Conservation (phyloP, 2,329 filamentous ascomycete genomes). For the Xylaria digitata region DNA sequence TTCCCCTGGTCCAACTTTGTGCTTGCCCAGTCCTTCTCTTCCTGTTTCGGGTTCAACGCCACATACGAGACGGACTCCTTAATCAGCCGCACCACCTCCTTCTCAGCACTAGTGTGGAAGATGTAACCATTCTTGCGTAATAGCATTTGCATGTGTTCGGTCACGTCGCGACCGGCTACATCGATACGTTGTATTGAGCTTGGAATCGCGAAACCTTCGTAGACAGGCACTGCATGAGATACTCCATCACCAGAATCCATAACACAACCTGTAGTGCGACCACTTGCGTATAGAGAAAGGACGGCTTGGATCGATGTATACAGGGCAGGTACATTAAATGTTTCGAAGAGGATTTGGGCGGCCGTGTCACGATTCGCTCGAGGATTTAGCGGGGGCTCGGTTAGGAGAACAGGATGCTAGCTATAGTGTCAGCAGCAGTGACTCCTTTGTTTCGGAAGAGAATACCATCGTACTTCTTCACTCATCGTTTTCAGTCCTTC, state of each 20-base stretch:
- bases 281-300: slow-evolving; percentile 93
- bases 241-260: slow-evolving; percentile 96
- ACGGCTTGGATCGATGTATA: slow-evolving; percentile 98
- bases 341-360: slow-evolving; percentile 97
- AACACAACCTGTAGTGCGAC: slow-evolving; percentile 94
- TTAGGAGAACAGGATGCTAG: slow-evolving; percentile 93
- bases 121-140: slow-evolving; percentile 92
- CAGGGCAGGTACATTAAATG: slow-evolving; percentile 95
- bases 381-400: slow-evolving; percentile 94
- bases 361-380: slow-evolving; percentile 95
- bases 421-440: slow-evolving; percentile 26
- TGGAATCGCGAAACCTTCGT: slow-evolving; percentile 96
- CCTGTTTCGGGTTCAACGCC: slow-evolving; percentile 87
- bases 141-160: slow-evolving; percentile 91
- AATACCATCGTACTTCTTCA: slow-evolving; percentile 76
- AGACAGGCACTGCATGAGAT: slow-evolving; percentile 96
- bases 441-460: not conserved
- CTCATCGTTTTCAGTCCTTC: slow-evolving; percentile 96
- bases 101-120: slow-evolving; percentile 98
- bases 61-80: slow-evolving; percentile 97
- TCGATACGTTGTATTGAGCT: slow-evolving; percentile 96
- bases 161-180: slow-evolving; percentile 94
- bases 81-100: slow-evolving; percentile 97
- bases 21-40: slow-evolving; percentile 95
- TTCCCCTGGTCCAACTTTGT: slow-evolving; percentile 82